A percentile compares a stretch with the other conserved stretches of the same genome.
These are phyloP conservation scores for Candida sp. DNA, from an alignment of 1,139 yeast genomes.

Conservation along the genomic window DNA sequence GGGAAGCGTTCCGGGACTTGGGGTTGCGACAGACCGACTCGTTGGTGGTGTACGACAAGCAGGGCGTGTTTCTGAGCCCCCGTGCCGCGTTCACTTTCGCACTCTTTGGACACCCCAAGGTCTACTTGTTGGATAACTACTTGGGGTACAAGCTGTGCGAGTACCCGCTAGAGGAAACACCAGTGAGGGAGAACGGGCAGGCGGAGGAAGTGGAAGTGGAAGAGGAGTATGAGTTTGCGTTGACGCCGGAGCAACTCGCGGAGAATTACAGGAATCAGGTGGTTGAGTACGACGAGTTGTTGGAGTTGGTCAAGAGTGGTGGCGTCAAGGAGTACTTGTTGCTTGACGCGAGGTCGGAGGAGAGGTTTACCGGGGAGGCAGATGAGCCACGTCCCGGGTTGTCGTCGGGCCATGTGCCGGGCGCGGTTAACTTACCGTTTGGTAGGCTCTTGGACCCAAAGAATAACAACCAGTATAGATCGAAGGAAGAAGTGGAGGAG, in stretches of 20 bases:
- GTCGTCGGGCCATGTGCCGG: slow-evolving; percentile 89
- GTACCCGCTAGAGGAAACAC: slow-evolving; percentile 27
- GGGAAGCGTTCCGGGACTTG: slow-evolving; percentile 50
- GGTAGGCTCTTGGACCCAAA: slow-evolving; percentile 52
- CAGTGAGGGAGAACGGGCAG: background rate
- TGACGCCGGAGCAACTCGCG: slow-evolving; percentile 21
- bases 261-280: slow-evolving; percentile 50
- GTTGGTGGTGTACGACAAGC: slow-evolving; percentile 84
- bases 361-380: slow-evolving; percentile 74
- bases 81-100: slow-evolving; percentile 91
- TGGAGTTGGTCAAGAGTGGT: slow-evolving; percentile 54
- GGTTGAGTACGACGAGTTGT: slow-evolving; percentile 66
- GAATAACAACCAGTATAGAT: slow-evolving; percentile 50
- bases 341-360: slow-evolving; percentile 82
- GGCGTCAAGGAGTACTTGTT: slow-evolving; percentile 51
- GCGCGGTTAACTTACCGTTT: slow-evolving; percentile 81
- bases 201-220: slow-evolving; percentile 11
- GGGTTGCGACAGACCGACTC: slow-evolving; percentile 55
- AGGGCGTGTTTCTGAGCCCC: slow-evolving; percentile 87
- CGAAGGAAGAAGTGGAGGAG: slow-evolving; percentile 45
- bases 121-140: slow-evolving; percentile 73
- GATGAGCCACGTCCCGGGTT: slow-evolving; percentile 92
- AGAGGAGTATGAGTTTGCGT: slow-evolving; percentile 19
- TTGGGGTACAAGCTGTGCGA: slow-evolving; percentile 45
- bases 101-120: slow-evolving; percentile 73